Evolutionary conservation across 768 basidiomycete genomes (phyloP), one percentile per base, ranked within the genome.

Genomic region (Auricularia heimuer): DNA sequence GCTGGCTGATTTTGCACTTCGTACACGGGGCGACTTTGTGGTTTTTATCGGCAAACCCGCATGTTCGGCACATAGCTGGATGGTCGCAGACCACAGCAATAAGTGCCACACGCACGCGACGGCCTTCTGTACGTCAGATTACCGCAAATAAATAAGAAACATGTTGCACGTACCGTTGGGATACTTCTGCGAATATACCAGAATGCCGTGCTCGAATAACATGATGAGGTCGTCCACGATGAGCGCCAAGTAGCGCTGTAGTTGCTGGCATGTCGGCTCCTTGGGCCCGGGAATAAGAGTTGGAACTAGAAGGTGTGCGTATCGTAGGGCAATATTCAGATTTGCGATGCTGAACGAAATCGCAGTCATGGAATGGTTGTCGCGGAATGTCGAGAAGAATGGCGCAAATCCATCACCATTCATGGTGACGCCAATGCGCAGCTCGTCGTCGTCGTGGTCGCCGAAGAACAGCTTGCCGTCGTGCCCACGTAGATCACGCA

Each of bases 41-140:
- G 4, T 62, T 21, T 29, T 75, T 70, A 51, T 74, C 72, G 4
- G 71, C 70, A 47, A 71, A 72, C 1, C 74, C 70, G 21, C 64
- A 65, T 11, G 74, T 62, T 60, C 74, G 73, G 45, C 68, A 70
- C 70, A 73, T 69, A 1, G 73, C 73, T 0, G 73, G 73, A 54
- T 75, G 72, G 58, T 75, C 74, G 12, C 72, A 73, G 4, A 76
- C 68, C 12, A 75, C 68, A 2, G 56, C 70, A 34, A 75, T 54
- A 4, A 74, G 63, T 4, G 67, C 69, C 11, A 72, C 71, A 24
- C 67, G 69, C 8, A 75, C 65, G 16, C 37, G 56, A n/a, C 65
- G 65, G 51, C 71, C 71, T 71, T 39, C 14, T 35, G 51, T 64
- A 29, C 56, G 64, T 66, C 11, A 56, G 29, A 29, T 29, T 29